Evolutionary conservation across 495 filamentous ascomycete species (phyloP).

Genomic region (Hypoxylon rickii): DNA sequence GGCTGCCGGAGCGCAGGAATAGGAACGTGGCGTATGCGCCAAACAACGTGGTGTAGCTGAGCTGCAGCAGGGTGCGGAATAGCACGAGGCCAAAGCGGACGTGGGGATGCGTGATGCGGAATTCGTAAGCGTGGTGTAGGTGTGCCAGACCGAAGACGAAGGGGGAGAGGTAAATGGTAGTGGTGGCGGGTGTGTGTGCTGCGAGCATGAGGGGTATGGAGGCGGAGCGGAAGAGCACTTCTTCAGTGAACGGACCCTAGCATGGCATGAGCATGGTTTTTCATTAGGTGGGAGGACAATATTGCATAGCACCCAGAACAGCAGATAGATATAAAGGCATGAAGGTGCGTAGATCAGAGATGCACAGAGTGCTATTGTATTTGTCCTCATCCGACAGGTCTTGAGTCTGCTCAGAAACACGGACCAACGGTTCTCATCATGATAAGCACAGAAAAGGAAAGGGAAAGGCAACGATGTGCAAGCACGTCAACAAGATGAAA

Average conservation of each 20-base stretch:
- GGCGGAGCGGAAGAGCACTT: slow-evolving; percentile 87
- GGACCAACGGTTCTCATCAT: slow-evolving; percentile 84
- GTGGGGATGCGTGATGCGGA: slow-evolving; percentile 76
- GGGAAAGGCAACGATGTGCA: neutral
- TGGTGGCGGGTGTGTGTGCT: slow-evolving; percentile 60
- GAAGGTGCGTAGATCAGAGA: slow-evolving; percentile 64
- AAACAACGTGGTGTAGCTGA: slow-evolving; percentile 91
- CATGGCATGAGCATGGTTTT: neutral
- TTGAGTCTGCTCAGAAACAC: slow-evolving; percentile 99
- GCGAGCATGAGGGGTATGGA: slow-evolving; percentile 81
- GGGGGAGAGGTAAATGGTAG: slow-evolving; percentile 77
- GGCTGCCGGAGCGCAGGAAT: slow-evolving; percentile 83
- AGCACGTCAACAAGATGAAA: slow-evolving; percentile 13
- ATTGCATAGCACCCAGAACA: neutral
- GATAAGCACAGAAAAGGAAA: neutral
- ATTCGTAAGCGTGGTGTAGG: slow-evolving; percentile 96
- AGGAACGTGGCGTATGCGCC: slow-evolving; percentile 91
- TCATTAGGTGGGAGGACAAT: neutral
- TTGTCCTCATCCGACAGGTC: slow-evolving; percentile 90
- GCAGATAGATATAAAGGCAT: neutral
- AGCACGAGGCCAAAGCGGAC: slow-evolving; percentile 64
- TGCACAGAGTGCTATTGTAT: slow-evolving; percentile 74
- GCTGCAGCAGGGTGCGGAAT: slow-evolving; percentile 74
- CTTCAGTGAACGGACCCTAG: slow-evolving; percentile 88
- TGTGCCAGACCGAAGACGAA: slow-evolving; percentile 95